A percentile compares a stretch with the other conserved stretches of the same genome.
phyloP scores from a whole-genome alignment of 495 filamentous ascomycete genomes.

The Penicillium crystallinum region DNA sequence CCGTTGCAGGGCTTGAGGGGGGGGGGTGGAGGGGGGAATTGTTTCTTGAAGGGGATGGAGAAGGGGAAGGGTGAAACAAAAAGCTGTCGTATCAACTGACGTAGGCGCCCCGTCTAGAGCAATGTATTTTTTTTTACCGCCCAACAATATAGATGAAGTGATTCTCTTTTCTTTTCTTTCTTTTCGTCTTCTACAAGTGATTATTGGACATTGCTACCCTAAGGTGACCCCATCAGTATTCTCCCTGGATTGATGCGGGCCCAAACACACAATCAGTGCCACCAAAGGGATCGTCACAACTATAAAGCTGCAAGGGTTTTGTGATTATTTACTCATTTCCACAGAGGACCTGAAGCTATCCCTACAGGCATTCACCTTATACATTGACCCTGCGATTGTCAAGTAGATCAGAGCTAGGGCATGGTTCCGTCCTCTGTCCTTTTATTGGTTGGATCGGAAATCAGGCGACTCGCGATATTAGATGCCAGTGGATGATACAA shows the following conservation, averaged over 20 bases:
- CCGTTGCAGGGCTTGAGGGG: slow-evolving; percentile 10
- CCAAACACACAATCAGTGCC: neutral
- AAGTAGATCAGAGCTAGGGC: neutral
- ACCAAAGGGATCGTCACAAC: neutral
- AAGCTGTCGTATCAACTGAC: slow-evolving; percentile 21
- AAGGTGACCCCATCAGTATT: neutral
- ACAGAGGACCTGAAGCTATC: neutral
- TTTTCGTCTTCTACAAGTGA: neutral
- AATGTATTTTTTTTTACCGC: slow-evolving; percentile 6
- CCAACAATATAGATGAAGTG: neutral
- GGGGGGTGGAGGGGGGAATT: slow-evolving; percentile 11
- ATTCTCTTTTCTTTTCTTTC: too few species aligned
- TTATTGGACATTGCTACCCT: neutral
- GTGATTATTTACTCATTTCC: neutral
- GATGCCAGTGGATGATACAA: neutral
- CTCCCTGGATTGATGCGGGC: neutral
- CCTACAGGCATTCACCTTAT: neutral
- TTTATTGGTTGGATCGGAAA: neutral
- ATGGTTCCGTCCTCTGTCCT: neutral
- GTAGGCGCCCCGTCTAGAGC: slow-evolving; percentile 21
- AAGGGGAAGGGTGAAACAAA: slow-evolving; percentile 20
- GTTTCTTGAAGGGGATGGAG: slow-evolving; percentile 17
- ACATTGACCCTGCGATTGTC: neutral
- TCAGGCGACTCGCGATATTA: neutral
- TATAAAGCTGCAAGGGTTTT: slow-evolving; percentile 2